A percentile compares a stretch with the other conserved stretches of the same genome.
Evolutionary conservation across 2,329 filamentous ascomycete species (phyloP).

Genomic region (Cucurbitaria berberidis): DNA sequence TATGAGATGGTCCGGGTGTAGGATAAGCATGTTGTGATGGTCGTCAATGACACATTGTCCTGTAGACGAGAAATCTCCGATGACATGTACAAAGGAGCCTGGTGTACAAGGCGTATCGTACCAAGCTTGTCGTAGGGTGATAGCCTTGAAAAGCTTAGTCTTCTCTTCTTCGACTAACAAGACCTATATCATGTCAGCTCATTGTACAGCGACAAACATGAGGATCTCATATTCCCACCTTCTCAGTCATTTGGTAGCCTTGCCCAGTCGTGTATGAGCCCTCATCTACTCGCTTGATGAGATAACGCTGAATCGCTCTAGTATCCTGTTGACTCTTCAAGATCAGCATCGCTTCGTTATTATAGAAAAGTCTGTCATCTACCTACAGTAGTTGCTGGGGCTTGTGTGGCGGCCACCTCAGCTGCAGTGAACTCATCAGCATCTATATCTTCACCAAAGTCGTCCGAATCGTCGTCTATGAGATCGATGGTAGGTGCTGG

Average conservation of each 20-base stretch:
- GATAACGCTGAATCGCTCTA: slow-evolving; percentile 84
- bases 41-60: slow-evolving; percentile 86
- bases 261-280: slow-evolving; percentile 70
- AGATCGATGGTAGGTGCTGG: slow-evolving; percentile 32
- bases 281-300: slow-evolving; percentile 76
- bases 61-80: slow-evolving; percentile 72
- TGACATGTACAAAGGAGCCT: slow-evolving; percentile 83
- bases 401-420: slow-evolving; percentile 75
- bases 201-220: not conserved
- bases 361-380: slow-evolving; percentile 34
- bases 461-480: slow-evolving; percentile 58
- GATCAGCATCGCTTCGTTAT: slow-evolving; percentile 60
- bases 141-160: slow-evolving; percentile 67
- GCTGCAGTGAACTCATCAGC: slow-evolving; percentile 72
- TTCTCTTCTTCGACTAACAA: slow-evolving; percentile 82
- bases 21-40: slow-evolving; percentile 79
- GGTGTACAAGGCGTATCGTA: slow-evolving; percentile 76
- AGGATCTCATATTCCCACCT: slow-evolving; percentile 59
- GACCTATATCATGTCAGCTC: slow-evolving; percentile 62
- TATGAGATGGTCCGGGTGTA: slow-evolving; percentile 94
- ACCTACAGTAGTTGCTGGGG: slow-evolving; percentile 62
- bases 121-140: slow-evolving; percentile 87
- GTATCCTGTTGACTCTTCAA: slow-evolving; percentile 69
- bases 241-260: slow-evolving; percentile 68
- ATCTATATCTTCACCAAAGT: slow-evolving; percentile 75